These are phyloP conservation scores for Stemphylium lycopersici DNA, from an alignment of 2,329 filamentous ascomycete genomes.

Conservation along the genomic window DNA sequence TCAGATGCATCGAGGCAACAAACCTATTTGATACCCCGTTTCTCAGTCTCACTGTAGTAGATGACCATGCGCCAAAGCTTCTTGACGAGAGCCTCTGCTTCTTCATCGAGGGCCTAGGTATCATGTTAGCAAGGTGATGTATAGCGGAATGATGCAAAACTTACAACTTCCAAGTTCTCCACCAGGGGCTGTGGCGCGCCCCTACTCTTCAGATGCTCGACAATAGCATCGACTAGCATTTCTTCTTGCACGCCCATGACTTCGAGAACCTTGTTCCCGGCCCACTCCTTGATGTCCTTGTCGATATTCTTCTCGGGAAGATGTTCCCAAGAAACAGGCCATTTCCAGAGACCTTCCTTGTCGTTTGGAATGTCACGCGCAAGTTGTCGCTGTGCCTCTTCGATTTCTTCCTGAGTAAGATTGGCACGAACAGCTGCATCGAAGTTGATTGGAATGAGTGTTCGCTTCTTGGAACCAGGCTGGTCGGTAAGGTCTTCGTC, in stretches of 20 bases:
- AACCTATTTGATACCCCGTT: conserved; percentile 69
- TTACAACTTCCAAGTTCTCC: conserved; percentile 81
- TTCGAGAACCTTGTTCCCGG: conserved; percentile 98
- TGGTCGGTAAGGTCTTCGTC: conserved; percentile 78
- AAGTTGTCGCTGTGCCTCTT: conserved; percentile 78
- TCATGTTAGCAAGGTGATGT: conserved; percentile 44
- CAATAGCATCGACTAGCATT: conserved; percentile 89
- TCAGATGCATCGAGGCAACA: neutral
- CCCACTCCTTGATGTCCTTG: conserved; percentile 89
- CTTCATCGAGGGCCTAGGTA: conserved; percentile 82
- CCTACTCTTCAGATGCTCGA: conserved; percentile 80
- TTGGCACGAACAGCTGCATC: conserved; percentile 52
- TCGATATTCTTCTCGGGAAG: conserved; percentile 80
- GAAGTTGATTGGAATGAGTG: conserved; percentile 62
- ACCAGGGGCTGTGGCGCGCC: conserved; percentile 79
- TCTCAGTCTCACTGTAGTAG: conserved; percentile 95
- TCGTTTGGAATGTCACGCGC: conserved; percentile 90
- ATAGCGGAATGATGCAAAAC: conserved; percentile 42
- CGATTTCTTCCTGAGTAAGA: conserved; percentile 85
- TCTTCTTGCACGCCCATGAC: conserved; percentile 96
- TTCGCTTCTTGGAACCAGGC: conserved; percentile 71
- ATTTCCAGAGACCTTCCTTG: conserved; percentile 86
- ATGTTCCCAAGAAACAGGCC: conserved; percentile 90
- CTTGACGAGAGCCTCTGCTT: conserved; percentile 90
- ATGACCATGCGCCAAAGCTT: conserved; percentile 99